Conservation (phyloP, 192 early-diverging fungal species). For the Paraglomus occultum region DNA sequence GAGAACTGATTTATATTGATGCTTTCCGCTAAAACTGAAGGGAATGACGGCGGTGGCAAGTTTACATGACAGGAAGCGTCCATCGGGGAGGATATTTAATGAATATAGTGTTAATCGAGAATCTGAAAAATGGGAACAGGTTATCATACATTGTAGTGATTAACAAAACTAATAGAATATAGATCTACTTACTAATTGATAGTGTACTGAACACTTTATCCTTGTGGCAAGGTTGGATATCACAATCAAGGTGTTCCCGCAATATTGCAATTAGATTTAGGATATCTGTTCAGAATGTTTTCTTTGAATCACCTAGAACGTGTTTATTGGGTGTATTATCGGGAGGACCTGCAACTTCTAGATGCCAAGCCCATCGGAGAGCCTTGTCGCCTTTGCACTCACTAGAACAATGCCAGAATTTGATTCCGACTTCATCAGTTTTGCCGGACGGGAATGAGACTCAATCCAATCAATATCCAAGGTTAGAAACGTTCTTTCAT, state of each 20-base stretch:
- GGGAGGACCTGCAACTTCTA: slow-evolving; percentile 25
- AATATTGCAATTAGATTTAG: slow-evolving; percentile 28
- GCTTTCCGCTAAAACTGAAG: slow-evolving; percentile 23
- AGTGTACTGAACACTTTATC: slow-evolving; percentile 25
- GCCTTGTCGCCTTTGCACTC: slow-evolving; percentile 19
- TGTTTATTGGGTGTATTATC: slow-evolving; percentile 22
- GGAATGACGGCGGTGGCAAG: slow-evolving; percentile 21
- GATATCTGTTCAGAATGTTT: slow-evolving; percentile 20
- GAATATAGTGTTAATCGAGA: slow-evolving; percentile 25
- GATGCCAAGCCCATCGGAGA: slow-evolving; percentile 23
- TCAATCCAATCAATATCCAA: slow-evolving; percentile 24
- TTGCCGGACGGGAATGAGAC: slow-evolving; percentile 7
- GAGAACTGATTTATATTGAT: slow-evolving; percentile 20
- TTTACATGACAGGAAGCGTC: slow-evolving; percentile 18
- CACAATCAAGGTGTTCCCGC: slow-evolving; percentile 22
- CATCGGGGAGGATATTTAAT: slow-evolving; percentile 21
- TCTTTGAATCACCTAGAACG: slow-evolving; percentile 13
- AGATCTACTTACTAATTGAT: slow-evolving; percentile 26
- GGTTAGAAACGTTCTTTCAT: slow-evolving; percentile 8
- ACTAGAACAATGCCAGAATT: slow-evolving; percentile 27
- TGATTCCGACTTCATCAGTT: slow-evolving; percentile 21
- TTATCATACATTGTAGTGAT: slow-evolving; percentile 15
- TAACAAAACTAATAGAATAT: slow-evolving; percentile 26
- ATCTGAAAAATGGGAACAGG: slow-evolving; percentile 28
- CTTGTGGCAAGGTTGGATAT: slow-evolving; percentile 6